phyloP scores from a whole-genome alignment of 768 basidiomycete species.

The Agaricus sinodeliciosus region DNA sequence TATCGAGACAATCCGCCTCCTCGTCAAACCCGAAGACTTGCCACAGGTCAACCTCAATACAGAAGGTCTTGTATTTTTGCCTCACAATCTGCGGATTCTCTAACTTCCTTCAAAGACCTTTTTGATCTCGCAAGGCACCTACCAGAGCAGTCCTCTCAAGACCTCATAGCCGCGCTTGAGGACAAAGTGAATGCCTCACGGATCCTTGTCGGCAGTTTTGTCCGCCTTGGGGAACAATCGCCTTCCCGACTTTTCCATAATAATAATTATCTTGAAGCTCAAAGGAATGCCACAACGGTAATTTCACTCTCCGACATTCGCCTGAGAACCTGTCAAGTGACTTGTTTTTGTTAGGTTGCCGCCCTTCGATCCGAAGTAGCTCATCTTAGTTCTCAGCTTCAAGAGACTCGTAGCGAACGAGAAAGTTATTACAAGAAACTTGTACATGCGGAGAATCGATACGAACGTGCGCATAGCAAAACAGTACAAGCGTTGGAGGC shows the following conservation, averaged over 20 bases:
- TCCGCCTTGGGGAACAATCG: constrained; percentile 34
- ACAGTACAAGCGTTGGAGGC: constrained; percentile 43
- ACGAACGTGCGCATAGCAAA: constrained; percentile 53
- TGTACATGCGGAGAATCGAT: constrained; percentile 48
- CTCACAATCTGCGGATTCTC: constrained; percentile 2
- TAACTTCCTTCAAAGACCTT: constrained; percentile 26
- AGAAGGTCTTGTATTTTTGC: constrained; percentile 25
- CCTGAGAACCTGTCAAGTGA: not conserved
- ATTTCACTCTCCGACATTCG: constrained; percentile 8
- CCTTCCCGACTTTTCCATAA: constrained; percentile 26
- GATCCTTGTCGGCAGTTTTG: constrained; percentile 52
- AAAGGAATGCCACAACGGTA: constrained; percentile 57
- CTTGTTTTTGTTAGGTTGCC: constrained; percentile 34
- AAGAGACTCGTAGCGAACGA: constrained; percentile 42
- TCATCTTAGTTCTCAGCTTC: constrained; percentile 39
- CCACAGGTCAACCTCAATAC: constrained; percentile 34
- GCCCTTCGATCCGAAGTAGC: constrained; percentile 54
- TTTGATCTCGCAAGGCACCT: constrained; percentile 40
- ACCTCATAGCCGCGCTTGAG: constrained; percentile 39
- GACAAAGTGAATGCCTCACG: constrained; percentile 53
- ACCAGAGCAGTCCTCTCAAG: constrained; percentile 27
- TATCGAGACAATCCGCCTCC: constrained; percentile 55
- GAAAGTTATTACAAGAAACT: constrained; percentile 47
- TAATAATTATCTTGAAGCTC: constrained; percentile 38
- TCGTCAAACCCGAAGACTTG: constrained; percentile 47